These are phyloP conservation scores for Candida sphagnicola DNA, from an alignment of 805 yeast genomes.

Conservation along the genomic window DNA sequence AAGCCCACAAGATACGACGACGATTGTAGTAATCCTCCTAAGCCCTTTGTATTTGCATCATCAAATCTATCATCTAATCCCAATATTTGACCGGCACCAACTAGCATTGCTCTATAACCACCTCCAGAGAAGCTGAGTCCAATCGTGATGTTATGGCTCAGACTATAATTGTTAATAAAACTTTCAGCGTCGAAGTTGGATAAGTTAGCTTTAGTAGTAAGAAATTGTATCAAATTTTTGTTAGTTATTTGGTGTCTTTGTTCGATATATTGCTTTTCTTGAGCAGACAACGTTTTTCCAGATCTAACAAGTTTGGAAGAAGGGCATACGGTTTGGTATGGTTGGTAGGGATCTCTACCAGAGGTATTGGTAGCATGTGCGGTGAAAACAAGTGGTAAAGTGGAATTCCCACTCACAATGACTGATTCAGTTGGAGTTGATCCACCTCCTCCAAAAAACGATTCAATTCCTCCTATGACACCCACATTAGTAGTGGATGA, in stretches of 20 bases:
- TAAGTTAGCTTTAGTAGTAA: slow-evolving; percentile 25
- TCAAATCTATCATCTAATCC: slow-evolving; percentile 73
- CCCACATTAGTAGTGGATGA: slow-evolving; percentile 1
- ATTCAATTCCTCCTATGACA: slow-evolving; percentile 5
- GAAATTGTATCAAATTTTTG: slow-evolving; percentile 22
- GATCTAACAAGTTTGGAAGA: slow-evolving; percentile 19
- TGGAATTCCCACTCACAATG: background rate
- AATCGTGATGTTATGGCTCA: slow-evolving; percentile 21
- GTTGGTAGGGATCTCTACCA: slow-evolving; percentile 24
- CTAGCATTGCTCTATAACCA: slow-evolving; percentile 85
- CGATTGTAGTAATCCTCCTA: slow-evolving; percentile 75
- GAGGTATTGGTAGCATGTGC: background rate
- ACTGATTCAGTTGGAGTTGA: slow-evolving; percentile 3
- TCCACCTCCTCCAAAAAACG: slow-evolving; percentile 9
- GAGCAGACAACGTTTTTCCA: slow-evolving; percentile 19
- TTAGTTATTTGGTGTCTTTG: slow-evolving; percentile 26
- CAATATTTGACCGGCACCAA: slow-evolving; percentile 80
- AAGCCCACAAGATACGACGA: slow-evolving; percentile 74
- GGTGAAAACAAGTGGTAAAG: background rate
- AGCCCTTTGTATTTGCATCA: slow-evolving; percentile 47
- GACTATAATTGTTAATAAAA: slow-evolving; percentile 20
- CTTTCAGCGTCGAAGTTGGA: slow-evolving; percentile 27
- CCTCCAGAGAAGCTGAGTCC: slow-evolving; percentile 54
- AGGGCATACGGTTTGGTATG: slow-evolving; percentile 29
- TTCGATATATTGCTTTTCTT: slow-evolving; percentile 24